Evolutionary conservation across 352 stramenopile species (phyloP).

Genomic region (Pilasporangium apinafurcum): DNA sequence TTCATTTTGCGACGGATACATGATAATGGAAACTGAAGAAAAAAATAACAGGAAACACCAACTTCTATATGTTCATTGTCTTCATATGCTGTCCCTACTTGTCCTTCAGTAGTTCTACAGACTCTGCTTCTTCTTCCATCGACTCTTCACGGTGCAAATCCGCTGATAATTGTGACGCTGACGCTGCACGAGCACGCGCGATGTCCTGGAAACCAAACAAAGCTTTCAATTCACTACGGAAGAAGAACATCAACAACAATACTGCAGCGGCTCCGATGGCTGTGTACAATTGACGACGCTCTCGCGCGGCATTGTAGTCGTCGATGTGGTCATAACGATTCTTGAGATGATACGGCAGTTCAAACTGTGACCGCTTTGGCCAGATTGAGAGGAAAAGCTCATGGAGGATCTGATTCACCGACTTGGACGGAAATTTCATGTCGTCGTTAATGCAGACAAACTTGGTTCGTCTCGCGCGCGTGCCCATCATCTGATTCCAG

Average conservation of each 20-base stretch:
- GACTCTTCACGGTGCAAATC: slow-evolving; percentile 29
- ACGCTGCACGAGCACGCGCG: slow-evolving; percentile 48
- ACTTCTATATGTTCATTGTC: slow-evolving; percentile 1
- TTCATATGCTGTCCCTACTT: slow-evolving; percentile 1
- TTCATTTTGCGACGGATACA: too few relatives aligned
- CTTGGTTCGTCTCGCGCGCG: slow-evolving; percentile 88
- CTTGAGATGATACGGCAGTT: slow-evolving; percentile 84
- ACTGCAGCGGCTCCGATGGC: slow-evolving; percentile 20
- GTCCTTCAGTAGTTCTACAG: background rate
- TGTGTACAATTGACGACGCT: slow-evolving; percentile 32
- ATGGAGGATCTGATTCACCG: slow-evolving; percentile 81
- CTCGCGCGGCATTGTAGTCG: slow-evolving; percentile 51
- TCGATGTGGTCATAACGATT: slow-evolving; percentile 84
- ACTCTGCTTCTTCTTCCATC: background rate
- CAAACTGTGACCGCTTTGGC: slow-evolving; percentile 88
- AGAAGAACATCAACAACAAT: slow-evolving; percentile 41
- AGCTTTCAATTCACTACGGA: slow-evolving; percentile 37
- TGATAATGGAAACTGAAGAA: too few relatives aligned
- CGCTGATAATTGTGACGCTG: slow-evolving; percentile 50
- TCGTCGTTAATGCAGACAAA: slow-evolving; percentile 97
- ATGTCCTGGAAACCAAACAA: slow-evolving; percentile 73
- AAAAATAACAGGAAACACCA: too few relatives aligned
- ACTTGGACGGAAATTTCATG: slow-evolving; percentile 84
- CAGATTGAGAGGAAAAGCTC: slow-evolving; percentile 92
- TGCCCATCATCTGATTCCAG: slow-evolving; percentile 90